Conservation (phyloP, 2,329 filamentous ascomycete species). For the Cyphellophora attinorum region DNA sequence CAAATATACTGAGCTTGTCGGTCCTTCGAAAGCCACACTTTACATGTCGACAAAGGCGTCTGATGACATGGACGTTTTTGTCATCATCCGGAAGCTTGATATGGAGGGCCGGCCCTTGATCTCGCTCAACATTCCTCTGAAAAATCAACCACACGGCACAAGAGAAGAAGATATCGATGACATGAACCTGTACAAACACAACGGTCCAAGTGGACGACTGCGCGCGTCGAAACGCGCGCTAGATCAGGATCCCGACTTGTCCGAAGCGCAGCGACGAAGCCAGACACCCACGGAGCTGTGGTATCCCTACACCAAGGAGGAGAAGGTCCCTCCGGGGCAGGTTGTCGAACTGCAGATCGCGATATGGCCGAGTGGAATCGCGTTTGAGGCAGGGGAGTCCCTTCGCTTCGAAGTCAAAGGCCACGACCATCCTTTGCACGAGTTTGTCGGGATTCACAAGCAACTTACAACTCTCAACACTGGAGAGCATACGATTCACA, state of each 20-base stretch:
- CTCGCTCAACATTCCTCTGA: constrained; percentile 35
- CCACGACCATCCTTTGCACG: too few species aligned
- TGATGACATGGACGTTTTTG: constrained; percentile 37
- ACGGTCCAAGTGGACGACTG: constrained; percentile 34
- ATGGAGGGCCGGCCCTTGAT: constrained; percentile 31
- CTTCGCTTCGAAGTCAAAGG: too few species aligned
- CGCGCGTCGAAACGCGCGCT: constrained; percentile 35
- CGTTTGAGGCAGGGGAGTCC: constrained; percentile 40
- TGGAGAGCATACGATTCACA: too few species aligned
- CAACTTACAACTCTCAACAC: too few species aligned
- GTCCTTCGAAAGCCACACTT: constrained; percentile 37
- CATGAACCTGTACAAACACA: constrained; percentile 29
- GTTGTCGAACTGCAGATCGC: constrained; percentile 39
- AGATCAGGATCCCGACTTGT: constrained; percentile 27
- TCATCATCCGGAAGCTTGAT: constrained; percentile 36
- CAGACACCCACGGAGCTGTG: too few species aligned
- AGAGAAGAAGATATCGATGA: constrained; percentile 23
- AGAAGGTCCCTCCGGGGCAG: constrained; percentile 31
- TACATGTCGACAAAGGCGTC: constrained; percentile 34
- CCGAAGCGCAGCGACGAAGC: too few species aligned
- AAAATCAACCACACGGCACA: constrained; percentile 23
- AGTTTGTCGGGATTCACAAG: too few species aligned
- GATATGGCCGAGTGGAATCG: constrained; percentile 38
- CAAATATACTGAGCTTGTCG: constrained; percentile 28
- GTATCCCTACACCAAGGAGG: constrained; percentile 31